Conservation (phyloP, 495 filamentous ascomycete genomes). For the Neurospora sublineolata region DNA sequence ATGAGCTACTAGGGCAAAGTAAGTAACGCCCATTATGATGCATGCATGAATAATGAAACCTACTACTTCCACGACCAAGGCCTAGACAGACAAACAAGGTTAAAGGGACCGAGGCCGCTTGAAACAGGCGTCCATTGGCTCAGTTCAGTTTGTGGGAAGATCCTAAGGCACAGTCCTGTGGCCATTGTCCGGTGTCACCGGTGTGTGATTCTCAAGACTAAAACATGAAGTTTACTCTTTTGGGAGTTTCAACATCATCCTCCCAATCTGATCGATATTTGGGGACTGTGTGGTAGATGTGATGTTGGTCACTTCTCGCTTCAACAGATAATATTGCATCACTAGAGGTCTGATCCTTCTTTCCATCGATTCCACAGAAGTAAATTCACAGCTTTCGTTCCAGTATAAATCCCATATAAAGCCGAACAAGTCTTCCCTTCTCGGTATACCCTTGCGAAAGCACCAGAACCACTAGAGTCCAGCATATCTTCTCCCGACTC, state of each 20-base stretch:
- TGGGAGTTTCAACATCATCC: neutral
- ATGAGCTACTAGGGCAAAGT: neutral
- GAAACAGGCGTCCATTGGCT: neutral
- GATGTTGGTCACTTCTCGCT: neutral
- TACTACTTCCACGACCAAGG: neutral
- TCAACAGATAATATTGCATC: neutral
- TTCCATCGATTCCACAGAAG: neutral
- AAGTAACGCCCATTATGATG: neutral
- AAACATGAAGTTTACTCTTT: neutral
- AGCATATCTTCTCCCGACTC: neutral
- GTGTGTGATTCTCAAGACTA: neutral
- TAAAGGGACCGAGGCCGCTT: neutral
- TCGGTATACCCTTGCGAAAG: neutral
- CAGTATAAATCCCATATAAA: neutral
- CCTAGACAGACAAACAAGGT: neutral
- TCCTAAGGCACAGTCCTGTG: neutral
- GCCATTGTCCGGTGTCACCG: neutral
- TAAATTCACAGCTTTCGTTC: neutral
- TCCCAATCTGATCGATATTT: neutral
- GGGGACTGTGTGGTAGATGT: neutral
- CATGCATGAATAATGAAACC: neutral
- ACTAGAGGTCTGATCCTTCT: neutral
- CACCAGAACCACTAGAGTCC: neutral
- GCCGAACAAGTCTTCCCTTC: neutral
- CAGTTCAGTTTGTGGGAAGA: neutral